Conservation (phyloP, 176 grass and related monocot genomes). For the Phragmites australis region DNA sequence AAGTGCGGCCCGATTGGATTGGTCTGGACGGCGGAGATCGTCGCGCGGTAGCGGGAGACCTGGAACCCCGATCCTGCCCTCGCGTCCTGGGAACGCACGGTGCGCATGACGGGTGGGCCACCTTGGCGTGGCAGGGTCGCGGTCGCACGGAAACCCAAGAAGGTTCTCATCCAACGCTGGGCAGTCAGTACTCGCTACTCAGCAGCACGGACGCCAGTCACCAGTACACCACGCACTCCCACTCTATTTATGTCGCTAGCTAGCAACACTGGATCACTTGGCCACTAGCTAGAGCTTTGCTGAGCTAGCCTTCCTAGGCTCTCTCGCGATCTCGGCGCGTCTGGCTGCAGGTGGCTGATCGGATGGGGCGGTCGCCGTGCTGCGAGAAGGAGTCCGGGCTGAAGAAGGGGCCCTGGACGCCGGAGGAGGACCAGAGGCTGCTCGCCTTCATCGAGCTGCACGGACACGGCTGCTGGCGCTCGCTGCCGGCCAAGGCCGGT, state of each 20-base stretch:
- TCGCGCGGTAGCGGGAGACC: not conserved
- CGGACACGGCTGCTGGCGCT: constrained; percentile 74
- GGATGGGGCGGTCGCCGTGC: constrained; percentile 57
- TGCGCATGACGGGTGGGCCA: not conserved
- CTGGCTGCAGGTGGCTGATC: not conserved
- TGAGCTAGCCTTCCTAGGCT: not conserved
- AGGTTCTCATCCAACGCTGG: constrained; percentile 30
- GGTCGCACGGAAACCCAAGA: constrained; percentile 37
- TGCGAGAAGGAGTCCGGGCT: constrained; percentile 66
- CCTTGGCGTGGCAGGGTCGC: not conserved
- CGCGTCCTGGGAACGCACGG: not conserved
- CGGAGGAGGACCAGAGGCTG: constrained; percentile 66
- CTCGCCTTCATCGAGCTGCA: constrained; percentile 62
- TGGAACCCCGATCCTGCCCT: not conserved
- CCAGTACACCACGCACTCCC: not conserved
- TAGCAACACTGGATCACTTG: constrained; percentile 19
- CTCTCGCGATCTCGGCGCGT: not conserved
- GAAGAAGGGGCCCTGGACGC: constrained; percentile 61
- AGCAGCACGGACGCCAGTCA: not conserved
- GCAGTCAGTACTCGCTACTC: not conserved
- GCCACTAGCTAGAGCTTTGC: not conserved
- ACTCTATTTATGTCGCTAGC: constrained; percentile 45
- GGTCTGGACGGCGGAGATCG: not conserved
- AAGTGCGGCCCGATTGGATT: not conserved
- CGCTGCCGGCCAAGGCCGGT: constrained; percentile 72